Base-by-base conservation (phyloP, 1,284 basidiomycete genomes). In the Ganoderma sp. region DNA sequence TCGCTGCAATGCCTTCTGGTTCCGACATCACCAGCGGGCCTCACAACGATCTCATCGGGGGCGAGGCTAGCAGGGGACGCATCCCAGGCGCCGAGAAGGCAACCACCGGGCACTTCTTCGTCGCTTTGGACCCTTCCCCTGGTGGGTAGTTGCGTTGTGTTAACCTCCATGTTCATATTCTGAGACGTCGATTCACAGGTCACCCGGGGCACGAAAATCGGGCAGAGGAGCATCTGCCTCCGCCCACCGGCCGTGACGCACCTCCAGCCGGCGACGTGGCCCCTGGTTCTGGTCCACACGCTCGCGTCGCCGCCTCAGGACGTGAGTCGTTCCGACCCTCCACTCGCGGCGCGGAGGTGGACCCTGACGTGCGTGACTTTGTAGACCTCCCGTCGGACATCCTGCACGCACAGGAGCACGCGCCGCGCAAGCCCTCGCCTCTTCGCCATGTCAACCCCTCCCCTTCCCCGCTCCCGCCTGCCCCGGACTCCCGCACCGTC, bases 21-120 rank as follows among this genome's bases (percentile, higher is more conserved):
- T 56, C 28, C 15, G 52, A 56, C n/a, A 39, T 58, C 34, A 62
- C 61, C n/a, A 50, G n/a, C 17, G 41, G 61, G 41, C 65, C 72
- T 58, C 78, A 78, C 73, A 76, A 79, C 70, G 78, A 79, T 71
- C 76, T 75, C 63, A 76, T 78, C 32, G 78, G 76, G 66, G 68
- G 54, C 60, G 76, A 77, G 50, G 75, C 74, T 50, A 78, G 73
- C 69, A 60, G 54, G 15, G 68, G 69, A 14, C 68, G 75, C 19
- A 76, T 78, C 65, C 72, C 76, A 41, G 78, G 77, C 42, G 75
- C 77, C 8, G 74, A 77, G 32, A 70, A 77, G 65, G 77, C 76
- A 2, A 74, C 74, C 61, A 70, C 74, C 1, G 77, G 78, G 3
- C 76, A 78, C 71, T 67, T 73, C 61, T 78, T 73, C 59, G 67